Conservation (phyloP, 495 filamentous ascomycete species). For the Symbiotaphrina buchneri region DNA sequence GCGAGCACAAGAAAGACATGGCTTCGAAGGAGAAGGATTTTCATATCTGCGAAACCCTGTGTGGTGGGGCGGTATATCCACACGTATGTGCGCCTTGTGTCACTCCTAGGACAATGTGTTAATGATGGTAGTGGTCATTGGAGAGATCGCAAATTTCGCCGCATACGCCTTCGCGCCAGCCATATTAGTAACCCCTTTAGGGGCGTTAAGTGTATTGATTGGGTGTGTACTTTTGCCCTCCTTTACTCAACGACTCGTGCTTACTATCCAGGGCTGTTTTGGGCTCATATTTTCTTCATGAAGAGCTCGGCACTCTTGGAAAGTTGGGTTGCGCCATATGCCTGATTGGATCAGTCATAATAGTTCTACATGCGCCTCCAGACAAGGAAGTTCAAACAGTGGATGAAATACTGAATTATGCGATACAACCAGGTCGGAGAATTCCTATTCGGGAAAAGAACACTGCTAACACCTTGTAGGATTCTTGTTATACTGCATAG, state of each 20-base stretch:
- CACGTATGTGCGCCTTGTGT: conserved; percentile 30
- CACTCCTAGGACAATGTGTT: neutral
- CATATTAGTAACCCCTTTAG: conserved; percentile 86
- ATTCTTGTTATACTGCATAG: conserved; percentile 62
- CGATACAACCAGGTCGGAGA: conserved; percentile 61
- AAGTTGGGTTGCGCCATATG: conserved; percentile 93
- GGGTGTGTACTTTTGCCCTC: conserved; percentile 24
- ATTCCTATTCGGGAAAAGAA: neutral
- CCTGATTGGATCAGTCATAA: conserved; percentile 87
- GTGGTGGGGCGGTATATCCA: conserved; percentile 89
- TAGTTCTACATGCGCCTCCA: conserved; percentile 89
- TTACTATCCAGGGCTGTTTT: conserved; percentile 51
- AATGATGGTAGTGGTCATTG: conserved; percentile 32
- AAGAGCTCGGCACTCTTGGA: conserved; percentile 68
- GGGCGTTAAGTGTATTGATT: conserved; percentile 82
- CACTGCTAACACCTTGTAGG: conserved; percentile 22
- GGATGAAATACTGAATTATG: conserved; percentile 71
- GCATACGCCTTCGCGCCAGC: conserved; percentile 96
- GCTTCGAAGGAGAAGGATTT: conserved; percentile 93
- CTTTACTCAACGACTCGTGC: conserved; percentile 1
- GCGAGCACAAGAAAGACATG: conserved; percentile 71
- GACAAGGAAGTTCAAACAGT: conserved; percentile 76
- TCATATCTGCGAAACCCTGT: conserved; percentile 76
- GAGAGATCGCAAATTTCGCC: conserved; percentile 89
- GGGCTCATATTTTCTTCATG: conserved; percentile 81